Evolutionary conservation across 1,139 yeast species (phyloP), one percentile per base, ranked within the genome.

Genomic region (Scheffersomyces lignicola): DNA sequence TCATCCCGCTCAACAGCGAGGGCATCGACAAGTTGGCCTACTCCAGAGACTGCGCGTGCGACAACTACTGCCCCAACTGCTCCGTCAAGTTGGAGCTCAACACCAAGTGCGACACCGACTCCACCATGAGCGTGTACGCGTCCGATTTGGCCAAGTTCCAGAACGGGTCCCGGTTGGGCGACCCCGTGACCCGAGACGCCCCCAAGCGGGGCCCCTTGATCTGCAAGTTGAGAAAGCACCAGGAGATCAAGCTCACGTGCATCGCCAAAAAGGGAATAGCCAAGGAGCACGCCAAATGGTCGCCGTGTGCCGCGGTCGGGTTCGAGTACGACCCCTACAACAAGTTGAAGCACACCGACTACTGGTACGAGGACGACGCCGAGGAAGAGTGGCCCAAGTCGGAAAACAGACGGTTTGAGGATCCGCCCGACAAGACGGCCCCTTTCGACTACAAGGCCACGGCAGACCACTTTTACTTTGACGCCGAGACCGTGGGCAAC

Each of bases 321-420:
- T 92, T 92, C 54, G 99, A 92, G 62, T 92, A 92, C 55, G 99
- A 92, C 56, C 99, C 99, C n/a, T 92, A 96, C 95, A 92, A 92
- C 62, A 94, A 92, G 64, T 73, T 94, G 49, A 83, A 84, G 54
- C 98, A 92, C 58, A 92, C 98, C 0, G 96, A 89, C 51, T 86
- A 78, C 56, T 92, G 99, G 99, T 88, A 83, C 58, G 98, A 92
- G 62, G 94, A 82, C 43, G 86, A 82, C 55, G 83, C 87, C 23
- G 88, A 78, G 29, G 78, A 74, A 31, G 99, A 92, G 67, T 92
- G 99, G 99, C 97, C 97, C 28, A 77, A 74, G 47, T 78, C 89
- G 32, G 78, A 78, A 45, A 92, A 94, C 62, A 80, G 95, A 47
- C 96, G 87, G 50, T 92, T 94, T 83, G 99, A 92, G 66, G 98